These are phyloP conservation scores for Ceratocystiopsis sp. DNA, from an alignment of 2,329 filamentous ascomycete species.

Conservation along the genomic window DNA sequence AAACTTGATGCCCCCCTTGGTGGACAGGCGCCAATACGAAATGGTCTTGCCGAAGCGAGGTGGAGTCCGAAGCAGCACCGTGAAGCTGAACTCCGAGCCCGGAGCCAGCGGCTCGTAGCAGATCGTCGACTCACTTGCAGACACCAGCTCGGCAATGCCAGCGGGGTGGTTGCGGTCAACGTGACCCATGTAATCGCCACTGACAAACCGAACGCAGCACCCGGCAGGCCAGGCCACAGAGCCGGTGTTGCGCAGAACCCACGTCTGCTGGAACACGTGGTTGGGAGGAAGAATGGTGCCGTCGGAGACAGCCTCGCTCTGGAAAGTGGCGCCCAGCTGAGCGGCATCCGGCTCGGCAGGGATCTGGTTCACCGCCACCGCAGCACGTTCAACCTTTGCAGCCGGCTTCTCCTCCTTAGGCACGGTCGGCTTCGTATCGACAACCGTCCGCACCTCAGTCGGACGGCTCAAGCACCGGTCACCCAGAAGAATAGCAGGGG, in stretches of 20 bases:
- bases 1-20: slow-evolving; percentile 63
- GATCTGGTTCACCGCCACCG: neutral
- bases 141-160: slow-evolving; percentile 58
- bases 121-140: slow-evolving; percentile 68
- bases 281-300: slow-evolving; percentile 56
- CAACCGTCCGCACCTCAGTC: slow-evolving; percentile 40
- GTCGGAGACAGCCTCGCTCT: slow-evolving; percentile 63
- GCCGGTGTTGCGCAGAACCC: slow-evolving; percentile 79
- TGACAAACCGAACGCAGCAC: slow-evolving; percentile 78
- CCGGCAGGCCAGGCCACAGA: slow-evolving; percentile 68
- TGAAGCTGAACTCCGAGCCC: slow-evolving; percentile 64
- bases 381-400: slow-evolving; percentile 3
- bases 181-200: slow-evolving; percentile 92
- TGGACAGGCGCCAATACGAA: slow-evolving; percentile 92
- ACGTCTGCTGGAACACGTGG: slow-evolving; percentile 71
- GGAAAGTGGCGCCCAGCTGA: slow-evolving; percentile 42
- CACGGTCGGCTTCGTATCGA: slow-evolving; percentile 44
- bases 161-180: slow-evolving; percentile 65
- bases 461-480: too few relatives aligned
- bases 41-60: slow-evolving; percentile 60
- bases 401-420: slow-evolving; percentile 1
- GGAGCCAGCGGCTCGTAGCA: slow-evolving; percentile 51
- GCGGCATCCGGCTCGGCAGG: slow-evolving; percentile 10
- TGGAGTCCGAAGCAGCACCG: slow-evolving; percentile 69
- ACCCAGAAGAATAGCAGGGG: slow-evolving; percentile 1